These are phyloP conservation scores for Calonectria fujianensis DNA, from an alignment of 2,329 filamentous ascomycete genomes.

Conservation along the genomic window DNA sequence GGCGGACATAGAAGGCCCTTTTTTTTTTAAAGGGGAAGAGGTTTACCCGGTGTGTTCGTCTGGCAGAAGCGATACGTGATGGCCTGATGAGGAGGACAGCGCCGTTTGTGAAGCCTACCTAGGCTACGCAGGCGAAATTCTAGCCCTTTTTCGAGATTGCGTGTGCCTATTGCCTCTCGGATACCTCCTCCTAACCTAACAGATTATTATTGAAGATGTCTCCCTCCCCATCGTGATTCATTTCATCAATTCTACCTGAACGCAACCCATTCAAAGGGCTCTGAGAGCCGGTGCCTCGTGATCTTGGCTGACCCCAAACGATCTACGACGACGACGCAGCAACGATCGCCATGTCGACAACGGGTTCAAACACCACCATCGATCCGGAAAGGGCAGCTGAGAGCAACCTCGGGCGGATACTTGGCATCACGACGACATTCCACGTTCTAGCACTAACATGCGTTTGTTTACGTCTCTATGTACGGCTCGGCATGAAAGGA, in stretches of 20 bases:
- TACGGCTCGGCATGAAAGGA: conserved; percentile 39
- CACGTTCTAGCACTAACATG: conserved; percentile 36
- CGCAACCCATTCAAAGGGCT: conserved; percentile 19
- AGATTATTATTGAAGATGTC: conserved; percentile 24
- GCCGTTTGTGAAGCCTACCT: background rate
- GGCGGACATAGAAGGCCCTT: background rate
- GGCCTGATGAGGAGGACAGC: conserved; percentile 1
- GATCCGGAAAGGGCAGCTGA: conserved; percentile 41
- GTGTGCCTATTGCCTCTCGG: background rate
- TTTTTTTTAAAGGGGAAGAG: background rate
- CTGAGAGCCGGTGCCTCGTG: background rate
- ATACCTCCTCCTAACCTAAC: background rate
- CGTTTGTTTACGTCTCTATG: conserved; percentile 40
- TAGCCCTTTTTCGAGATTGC: background rate
- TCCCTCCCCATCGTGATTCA: background rate
- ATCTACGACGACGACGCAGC: background rate
- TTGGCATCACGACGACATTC: conserved; percentile 37
- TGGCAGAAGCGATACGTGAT: conserved; percentile 11
- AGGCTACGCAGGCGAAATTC: background rate
- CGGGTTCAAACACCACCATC: background rate
- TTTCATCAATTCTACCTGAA: conserved; percentile 1
- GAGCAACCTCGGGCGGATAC: conserved; percentile 40
- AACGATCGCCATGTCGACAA: conserved; percentile 19
- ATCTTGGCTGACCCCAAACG: conserved; percentile 10
- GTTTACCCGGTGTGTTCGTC: background rate